Base-by-base conservation (phyloP, 108 stramenopile genomes). In the Epithemia pelagica region DNA sequence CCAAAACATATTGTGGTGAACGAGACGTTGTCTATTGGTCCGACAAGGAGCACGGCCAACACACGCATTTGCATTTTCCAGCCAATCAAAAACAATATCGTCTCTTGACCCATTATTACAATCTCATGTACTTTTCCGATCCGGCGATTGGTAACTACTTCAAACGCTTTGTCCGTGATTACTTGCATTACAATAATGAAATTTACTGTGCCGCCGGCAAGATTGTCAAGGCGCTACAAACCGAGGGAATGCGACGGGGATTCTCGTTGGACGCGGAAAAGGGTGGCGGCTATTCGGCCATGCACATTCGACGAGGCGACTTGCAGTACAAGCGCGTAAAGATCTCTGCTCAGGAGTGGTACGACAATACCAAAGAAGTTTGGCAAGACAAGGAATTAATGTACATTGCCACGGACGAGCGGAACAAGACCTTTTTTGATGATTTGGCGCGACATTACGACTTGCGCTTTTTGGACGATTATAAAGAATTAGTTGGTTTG, bases 271-370 rank as follows among this genome's bases (percentile, higher is more conserved):
- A 90, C 63, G 3, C 52, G 15, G 83, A 89, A 69, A 85, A 83
- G 19, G 70, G 58, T 55, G 86, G 88, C 1, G 75, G 70, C 7
- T 96, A 74, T 69, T 85, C 86, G 1, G 72, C 92, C 15, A 64
- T 96, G 78, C 95, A 96, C 67, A 74, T 94, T 59, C 78, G 95
- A 1, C 75, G 95, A 10, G 95, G 95, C 3, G 95, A 96, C 59
- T 90, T 89, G 64, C 89, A 91, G 54, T 91, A 86, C 75, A 84
- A 89, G 63, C 88, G 88, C 46, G 81, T 81, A 1, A 87, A 83
- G 54, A 70, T 95, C 37, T 65, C 82, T 15, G 91, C 88, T 0
- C 75, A 85, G 28, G 83, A 85, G 52, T 86, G 85, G 82, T 86
- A 89, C 58, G 74, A 88, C 28, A 84, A 85, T 66, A 88, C 84